Percentiles rank a stretch among this genome's conserved stretches.
Evolutionary conservation across 1,139 yeast genomes (phyloP).

Genomic region (Sugiyamaella pinicola): DNA sequence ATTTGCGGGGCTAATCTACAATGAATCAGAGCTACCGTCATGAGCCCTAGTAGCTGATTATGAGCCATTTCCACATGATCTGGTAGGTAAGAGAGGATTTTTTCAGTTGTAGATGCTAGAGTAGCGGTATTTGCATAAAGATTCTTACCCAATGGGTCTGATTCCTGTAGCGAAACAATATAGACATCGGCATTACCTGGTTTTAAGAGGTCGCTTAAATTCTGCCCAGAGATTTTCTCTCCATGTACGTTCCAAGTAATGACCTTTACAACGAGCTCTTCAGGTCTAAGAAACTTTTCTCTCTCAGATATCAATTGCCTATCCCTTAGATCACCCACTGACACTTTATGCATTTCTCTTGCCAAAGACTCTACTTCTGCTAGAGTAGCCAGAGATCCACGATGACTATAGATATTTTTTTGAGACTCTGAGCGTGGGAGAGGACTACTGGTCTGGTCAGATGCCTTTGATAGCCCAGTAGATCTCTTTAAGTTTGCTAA

Average conservation of each 20-base stretch:
- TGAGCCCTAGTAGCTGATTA: conserved; percentile 53
- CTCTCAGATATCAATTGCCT: conserved; percentile 13
- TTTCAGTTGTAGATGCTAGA: conserved; percentile 44
- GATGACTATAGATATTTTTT: neutral
- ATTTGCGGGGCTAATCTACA: conserved; percentile 43
- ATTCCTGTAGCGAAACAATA: conserved; percentile 54
- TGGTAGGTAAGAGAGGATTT: conserved; percentile 38
- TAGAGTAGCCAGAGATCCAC: conserved; percentile 12
- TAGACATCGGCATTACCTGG: conserved; percentile 37
- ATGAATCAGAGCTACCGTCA: conserved; percentile 48
- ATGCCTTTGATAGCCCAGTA: neutral
- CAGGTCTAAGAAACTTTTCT: conserved; percentile 2
- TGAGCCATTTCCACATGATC: conserved; percentile 41
- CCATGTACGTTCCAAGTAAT: conserved; percentile 55
- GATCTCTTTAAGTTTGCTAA: neutral
- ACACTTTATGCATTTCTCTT: conserved; percentile 15
- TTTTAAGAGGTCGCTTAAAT: conserved; percentile 32
- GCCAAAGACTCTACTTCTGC: conserved; percentile 17
- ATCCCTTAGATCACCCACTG: conserved; percentile 14
- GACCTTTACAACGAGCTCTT: conserved; percentile 32
- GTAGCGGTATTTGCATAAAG: conserved; percentile 49
- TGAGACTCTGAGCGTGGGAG: neutral
- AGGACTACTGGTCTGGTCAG: neutral
- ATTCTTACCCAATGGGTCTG: conserved; percentile 53
- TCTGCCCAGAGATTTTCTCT: conserved; percentile 37